phyloP scores from a whole-genome alignment of 1,284 basidiomycete species.

The Filobasidium uniguttulatum region DNA sequence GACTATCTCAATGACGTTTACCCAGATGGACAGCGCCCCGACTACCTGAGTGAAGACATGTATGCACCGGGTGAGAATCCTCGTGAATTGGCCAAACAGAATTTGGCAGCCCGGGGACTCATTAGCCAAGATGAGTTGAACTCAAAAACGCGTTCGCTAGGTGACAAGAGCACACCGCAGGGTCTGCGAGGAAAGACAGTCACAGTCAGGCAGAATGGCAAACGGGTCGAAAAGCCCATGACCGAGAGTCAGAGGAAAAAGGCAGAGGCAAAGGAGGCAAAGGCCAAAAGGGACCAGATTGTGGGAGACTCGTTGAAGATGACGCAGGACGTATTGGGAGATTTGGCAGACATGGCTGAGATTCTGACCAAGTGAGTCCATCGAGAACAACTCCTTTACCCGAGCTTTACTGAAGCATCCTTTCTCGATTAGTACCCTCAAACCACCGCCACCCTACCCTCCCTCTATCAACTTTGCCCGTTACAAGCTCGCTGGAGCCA shows the following conservation, averaged over 20 bases:
- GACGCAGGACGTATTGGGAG: conserved; percentile 33
- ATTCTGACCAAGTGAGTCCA: conserved; percentile 34
- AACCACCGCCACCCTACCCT: conserved; percentile 35
- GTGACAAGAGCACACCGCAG: not conserved
- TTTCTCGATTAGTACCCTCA: conserved; percentile 25
- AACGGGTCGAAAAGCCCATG: conserved; percentile 21
- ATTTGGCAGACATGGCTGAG: conserved; percentile 35
- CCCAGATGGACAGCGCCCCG: not conserved
- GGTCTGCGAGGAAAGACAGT: conserved; percentile 17
- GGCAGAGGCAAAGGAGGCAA: conserved; percentile 30
- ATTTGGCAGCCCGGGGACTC: not conserved
- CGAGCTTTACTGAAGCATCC: not conserved
- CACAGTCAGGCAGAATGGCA: conserved; percentile 15
- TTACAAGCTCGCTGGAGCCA: conserved; percentile 34
- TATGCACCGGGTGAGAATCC: conserved; percentile 23
- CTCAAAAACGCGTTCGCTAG: not conserved
- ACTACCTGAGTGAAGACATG: conserved; percentile 10
- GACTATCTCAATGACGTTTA: conserved; percentile 13
- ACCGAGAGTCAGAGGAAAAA: conserved; percentile 31
- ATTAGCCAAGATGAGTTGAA: too few relatives aligned
- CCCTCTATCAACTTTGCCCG: conserved; percentile 26
- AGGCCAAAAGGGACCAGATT: conserved; percentile 35
- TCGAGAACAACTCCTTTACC: too few relatives aligned
- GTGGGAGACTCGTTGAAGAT: conserved; percentile 35
- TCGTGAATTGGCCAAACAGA: conserved; percentile 20